Evolutionary conservation across 2,329 filamentous ascomycete species (phyloP).

Genomic region (Trichoderma sp.): DNA sequence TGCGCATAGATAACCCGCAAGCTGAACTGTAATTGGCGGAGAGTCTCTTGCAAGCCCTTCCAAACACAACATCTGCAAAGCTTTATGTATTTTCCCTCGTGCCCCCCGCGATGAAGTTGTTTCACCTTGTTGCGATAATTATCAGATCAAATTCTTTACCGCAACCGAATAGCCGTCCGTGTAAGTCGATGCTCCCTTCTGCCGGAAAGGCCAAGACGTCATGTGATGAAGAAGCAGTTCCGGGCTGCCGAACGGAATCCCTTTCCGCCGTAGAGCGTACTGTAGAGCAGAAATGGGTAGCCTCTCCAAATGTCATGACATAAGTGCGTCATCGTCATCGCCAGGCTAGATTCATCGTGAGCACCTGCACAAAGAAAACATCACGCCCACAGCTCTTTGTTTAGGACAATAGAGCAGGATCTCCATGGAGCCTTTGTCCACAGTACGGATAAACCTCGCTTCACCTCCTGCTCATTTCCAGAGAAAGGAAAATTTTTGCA

Average conservation of each 20-base stretch:
- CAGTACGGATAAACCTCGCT: constrained; percentile 10
- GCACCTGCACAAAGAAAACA: background rate
- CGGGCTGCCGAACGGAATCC: background rate
- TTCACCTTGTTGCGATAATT: background rate
- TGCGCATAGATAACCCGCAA: background rate
- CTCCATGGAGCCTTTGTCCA: background rate
- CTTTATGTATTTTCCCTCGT: background rate
- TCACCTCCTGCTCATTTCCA: background rate
- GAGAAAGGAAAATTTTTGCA: background rate
- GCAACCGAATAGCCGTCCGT: constrained; percentile 2
- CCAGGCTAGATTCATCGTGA: background rate
- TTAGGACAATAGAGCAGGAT: background rate
- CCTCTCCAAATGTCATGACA: background rate
- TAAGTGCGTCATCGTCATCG: background rate
- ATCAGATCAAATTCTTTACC: background rate
- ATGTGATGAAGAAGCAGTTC: constrained; percentile 12
- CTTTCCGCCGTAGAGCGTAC: background rate
- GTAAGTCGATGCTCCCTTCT: constrained; percentile 7
- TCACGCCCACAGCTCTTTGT: background rate
- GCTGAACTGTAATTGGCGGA: background rate
- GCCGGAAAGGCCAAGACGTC: background rate
- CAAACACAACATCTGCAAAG: background rate
- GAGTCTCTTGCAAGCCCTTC: background rate
- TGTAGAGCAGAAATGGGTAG: background rate
- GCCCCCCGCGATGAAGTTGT: background rate